phyloP scores from a whole-genome alignment of 2,329 filamentous ascomycete genomes.

The Cercospora sojina region DNA sequence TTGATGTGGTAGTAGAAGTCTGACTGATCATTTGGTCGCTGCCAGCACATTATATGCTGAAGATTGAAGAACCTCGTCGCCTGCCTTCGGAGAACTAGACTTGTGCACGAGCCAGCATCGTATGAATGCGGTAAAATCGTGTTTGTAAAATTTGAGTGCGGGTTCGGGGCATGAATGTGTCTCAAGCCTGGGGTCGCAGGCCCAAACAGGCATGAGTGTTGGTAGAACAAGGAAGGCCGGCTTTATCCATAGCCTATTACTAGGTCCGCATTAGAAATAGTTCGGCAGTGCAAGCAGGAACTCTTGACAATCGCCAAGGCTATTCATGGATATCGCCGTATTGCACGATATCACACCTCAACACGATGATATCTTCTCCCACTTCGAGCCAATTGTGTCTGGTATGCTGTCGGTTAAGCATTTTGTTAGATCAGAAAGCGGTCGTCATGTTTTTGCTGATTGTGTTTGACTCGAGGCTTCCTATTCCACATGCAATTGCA shows the following conservation, averaged over 20 bases:
- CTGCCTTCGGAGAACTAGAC: neutral
- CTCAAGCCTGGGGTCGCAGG: too few species aligned
- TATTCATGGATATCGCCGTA: too few species aligned
- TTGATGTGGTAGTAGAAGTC: neutral
- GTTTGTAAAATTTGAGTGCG: neutral
- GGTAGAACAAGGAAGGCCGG: neutral
- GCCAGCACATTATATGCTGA: neutral
- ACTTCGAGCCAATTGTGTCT: too few species aligned
- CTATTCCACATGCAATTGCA: neutral
- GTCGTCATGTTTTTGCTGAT: neutral
- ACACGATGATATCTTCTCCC: too few species aligned
- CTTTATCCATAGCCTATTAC: neutral
- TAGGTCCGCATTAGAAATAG: neutral
- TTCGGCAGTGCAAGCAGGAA: neutral
- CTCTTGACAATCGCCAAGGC: too few species aligned
- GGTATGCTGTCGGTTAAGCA: too few species aligned
- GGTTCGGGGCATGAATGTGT: neutral
- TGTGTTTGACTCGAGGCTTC: neutral
- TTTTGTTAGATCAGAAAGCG: too few species aligned
- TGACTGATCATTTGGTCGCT: neutral
- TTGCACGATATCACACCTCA: too few species aligned
- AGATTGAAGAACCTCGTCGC: neutral
- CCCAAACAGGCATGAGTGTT: neutral
- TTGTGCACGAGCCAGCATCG: neutral
- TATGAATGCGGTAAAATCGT: neutral